Percentiles rank a stretch among this genome's conserved stretches.
phyloP scores from a whole-genome alignment of 2,329 filamentous ascomycete species.

The Nakataea oryzae region DNA sequence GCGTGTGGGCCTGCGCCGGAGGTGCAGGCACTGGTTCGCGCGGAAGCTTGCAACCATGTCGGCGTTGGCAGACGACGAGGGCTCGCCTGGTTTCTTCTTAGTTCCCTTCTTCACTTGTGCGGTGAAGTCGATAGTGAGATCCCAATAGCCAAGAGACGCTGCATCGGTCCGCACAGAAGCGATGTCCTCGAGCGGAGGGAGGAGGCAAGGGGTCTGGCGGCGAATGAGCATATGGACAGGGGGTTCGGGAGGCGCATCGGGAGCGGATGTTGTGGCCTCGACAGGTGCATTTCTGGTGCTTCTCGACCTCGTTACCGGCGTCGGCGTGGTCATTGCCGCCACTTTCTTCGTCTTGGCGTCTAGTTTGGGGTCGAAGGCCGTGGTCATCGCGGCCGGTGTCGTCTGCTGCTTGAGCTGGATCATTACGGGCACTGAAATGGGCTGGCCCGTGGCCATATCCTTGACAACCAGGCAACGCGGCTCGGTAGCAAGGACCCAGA shows the following conservation, averaged over 20 bases:
- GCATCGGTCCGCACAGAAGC: slow-evolving; percentile 47
- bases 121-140: slow-evolving; percentile 63
- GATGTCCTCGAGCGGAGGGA: slow-evolving; percentile 57
- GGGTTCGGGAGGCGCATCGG: background rate
- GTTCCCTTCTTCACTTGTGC: background rate
- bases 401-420: slow-evolving; percentile 41
- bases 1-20: slow-evolving; percentile 59
- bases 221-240: slow-evolving; percentile 22
- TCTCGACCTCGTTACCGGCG: background rate
- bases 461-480: slow-evolving; percentile 79
- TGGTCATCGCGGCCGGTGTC: slow-evolving; percentile 15
- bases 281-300: background rate
- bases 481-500: slow-evolving; percentile 92
- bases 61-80: slow-evolving; percentile 31
- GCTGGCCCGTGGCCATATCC: slow-evolving; percentile 74
- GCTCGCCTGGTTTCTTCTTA: background rate
- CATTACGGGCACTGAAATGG: slow-evolving; percentile 62
- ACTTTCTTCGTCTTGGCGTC: slow-evolving; percentile 20
- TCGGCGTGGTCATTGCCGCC: background rate
- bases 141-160: slow-evolving; percentile 64
- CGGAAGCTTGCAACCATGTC: slow-evolving; percentile 54
- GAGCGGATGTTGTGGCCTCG: background rate
- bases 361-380: slow-evolving; percentile 24
- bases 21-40: slow-evolving; percentile 61
- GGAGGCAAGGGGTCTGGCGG: slow-evolving; percentile 43